Evolutionary conservation across 805 yeast genomes (phyloP).

Genomic region (Myxozyma kluyveri): DNA sequence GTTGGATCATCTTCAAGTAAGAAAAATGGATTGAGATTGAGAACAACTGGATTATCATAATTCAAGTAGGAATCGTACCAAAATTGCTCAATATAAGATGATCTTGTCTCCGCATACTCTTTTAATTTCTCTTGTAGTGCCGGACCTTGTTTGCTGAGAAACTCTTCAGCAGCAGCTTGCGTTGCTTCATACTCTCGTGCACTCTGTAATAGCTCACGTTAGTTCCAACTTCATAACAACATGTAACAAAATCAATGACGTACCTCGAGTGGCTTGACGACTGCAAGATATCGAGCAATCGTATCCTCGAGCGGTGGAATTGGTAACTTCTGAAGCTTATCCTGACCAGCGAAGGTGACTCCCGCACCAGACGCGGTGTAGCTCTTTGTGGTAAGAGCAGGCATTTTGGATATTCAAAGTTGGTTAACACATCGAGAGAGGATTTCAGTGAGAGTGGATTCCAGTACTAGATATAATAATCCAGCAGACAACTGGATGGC

Average conservation of each 20-base stretch:
- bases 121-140: slow-evolving; percentile 62
- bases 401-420: no score
- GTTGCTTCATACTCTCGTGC: slow-evolving; percentile 66
- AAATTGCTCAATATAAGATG: slow-evolving; percentile 86
- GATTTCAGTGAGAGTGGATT: no score
- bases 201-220: slow-evolving; percentile 43
- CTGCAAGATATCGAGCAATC: slow-evolving; percentile 60
- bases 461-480: no score
- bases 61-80: slow-evolving; percentile 90
- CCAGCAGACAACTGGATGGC: no score
- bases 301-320: slow-evolving; percentile 74
- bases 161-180: slow-evolving; percentile 52
- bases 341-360: slow-evolving; percentile 60
- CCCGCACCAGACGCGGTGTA: slow-evolving; percentile 20
- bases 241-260: background rate
- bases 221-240: background rate
- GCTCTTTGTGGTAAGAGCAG: background rate
- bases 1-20: slow-evolving; percentile 90
- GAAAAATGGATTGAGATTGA: slow-evolving; percentile 86
- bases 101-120: slow-evolving; percentile 58
- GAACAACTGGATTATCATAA: slow-evolving; percentile 78
- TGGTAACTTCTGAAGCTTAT: slow-evolving; percentile 63
- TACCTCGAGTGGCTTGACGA: slow-evolving; percentile 69
- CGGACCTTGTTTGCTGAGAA: slow-evolving; percentile 56
- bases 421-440: no score